Evolutionary conservation across 805 yeast species (phyloP).

Genomic region (Isabelozyma gotoi): DNA sequence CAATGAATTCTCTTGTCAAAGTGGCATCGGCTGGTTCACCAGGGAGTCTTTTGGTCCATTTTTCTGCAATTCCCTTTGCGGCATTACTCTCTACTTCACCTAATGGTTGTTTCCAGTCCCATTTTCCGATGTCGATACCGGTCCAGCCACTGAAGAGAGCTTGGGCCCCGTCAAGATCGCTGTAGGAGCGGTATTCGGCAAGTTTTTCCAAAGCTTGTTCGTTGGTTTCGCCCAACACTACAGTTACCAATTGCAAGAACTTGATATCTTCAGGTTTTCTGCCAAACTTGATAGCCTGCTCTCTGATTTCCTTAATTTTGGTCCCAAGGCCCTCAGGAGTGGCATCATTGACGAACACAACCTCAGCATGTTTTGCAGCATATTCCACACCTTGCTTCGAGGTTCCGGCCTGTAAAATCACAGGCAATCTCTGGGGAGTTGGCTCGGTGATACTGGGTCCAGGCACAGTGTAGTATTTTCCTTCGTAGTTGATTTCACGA

Average conservation of each 20-base stretch:
- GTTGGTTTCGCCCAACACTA: conserved; percentile 38
- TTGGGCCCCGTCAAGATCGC: conserved; percentile 41
- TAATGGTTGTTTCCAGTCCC: conserved; percentile 28
- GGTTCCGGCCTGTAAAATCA: conserved; percentile 45
- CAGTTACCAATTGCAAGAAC: conserved; percentile 34
- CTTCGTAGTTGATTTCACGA: conserved; percentile 41
- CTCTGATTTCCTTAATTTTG: conserved; percentile 21
- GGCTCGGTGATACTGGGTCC: conserved; percentile 46
- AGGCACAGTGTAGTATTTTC: conserved; percentile 40
- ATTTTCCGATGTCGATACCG: conserved; percentile 39
- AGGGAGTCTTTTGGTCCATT: conserved; percentile 30
- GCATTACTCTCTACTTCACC: conserved; percentile 31
- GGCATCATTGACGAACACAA: conserved; percentile 37
- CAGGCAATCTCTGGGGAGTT: conserved; percentile 44
- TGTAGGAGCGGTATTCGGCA: conserved; percentile 27
- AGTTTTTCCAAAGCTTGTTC: conserved; percentile 42
- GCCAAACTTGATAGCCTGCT: conserved; percentile 29
- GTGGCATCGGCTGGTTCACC: conserved; percentile 22
- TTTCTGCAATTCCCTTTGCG: conserved; percentile 28
- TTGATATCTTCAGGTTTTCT: conserved; percentile 38
- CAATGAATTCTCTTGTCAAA: conserved; percentile 22
- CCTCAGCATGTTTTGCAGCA: conserved; percentile 46
- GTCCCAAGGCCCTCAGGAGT: conserved; percentile 25
- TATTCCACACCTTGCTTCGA: conserved; percentile 40
- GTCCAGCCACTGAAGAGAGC: conserved; percentile 42